Evolutionary conservation across 2,329 filamentous ascomycete species (phyloP), one percentile per base, ranked within the genome.

Genomic region (Ophiostoma ulmi): DNA sequence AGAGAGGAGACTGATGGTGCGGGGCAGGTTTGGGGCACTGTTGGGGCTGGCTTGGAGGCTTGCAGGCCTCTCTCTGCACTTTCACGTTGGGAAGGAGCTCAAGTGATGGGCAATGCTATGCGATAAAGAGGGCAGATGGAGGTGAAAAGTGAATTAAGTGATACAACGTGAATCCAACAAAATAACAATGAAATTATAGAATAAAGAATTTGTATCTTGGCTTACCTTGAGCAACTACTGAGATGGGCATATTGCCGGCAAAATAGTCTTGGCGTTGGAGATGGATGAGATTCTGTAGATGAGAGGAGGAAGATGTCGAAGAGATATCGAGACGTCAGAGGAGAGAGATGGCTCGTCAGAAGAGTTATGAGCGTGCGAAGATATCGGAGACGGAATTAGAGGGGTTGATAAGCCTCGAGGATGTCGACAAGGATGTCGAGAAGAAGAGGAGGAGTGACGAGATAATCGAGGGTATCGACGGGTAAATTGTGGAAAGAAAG

Each of bases 151-250:
- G 17, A 5, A 64, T 11, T 5, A 38, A n/a, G 17, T 39, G 36
- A 39, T 13, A 5, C 1, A 64, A 65, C 2, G 22, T 13, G 17
- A 22, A 39, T 41, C 1, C 38, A 36, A 8, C 17, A 20, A 38
- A 10, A 20, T 5, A 26, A 41, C 5, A 2, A 5, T n/a, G 10
- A 39, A 22, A 22, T 41, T 41, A 39, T 5, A 1, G 11, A 22
- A 41, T 22, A 6, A 22, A 39, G 11, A 41, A 39, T 35, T 4
- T n/a, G 61, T 5, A 36, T 39, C 31, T 31, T 36, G 38, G 36
- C 79, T 77, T 73, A 81, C 80, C 79, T 76, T 81, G 80, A 73
- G 78, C 79, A 68, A 76, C 76, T 72, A 81, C 67, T 64, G 79
- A 77, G 55, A 79, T 70, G 72, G 80, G 78, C 80, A 81, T 81